Conservation (phyloP, 805 yeast species). For the Jamesozyma gamospora region DNA sequence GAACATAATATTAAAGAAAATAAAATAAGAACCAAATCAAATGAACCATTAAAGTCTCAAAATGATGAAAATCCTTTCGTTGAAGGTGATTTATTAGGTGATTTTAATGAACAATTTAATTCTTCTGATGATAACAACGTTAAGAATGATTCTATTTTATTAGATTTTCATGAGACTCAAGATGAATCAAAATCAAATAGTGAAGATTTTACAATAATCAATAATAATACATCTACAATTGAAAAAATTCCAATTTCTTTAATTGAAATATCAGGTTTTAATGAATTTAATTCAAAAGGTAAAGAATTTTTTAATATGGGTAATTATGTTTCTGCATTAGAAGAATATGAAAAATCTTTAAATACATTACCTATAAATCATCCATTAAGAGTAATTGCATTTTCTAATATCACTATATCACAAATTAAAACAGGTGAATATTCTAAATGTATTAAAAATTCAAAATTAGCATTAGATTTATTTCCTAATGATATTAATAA, state of each 20-base stretch:
- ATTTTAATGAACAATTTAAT: conserved; percentile 4
- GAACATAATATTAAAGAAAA: background rate
- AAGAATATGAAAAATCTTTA: conserved; percentile 47
- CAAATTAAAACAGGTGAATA: conserved; percentile 62
- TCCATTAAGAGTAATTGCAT: conserved; percentile 52
- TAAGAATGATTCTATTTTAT: conserved; percentile 1
- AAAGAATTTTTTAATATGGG: conserved; percentile 65
- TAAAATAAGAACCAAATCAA: background rate
- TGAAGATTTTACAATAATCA: background rate
- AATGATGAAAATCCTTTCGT: background rate
- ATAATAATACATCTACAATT: background rate
- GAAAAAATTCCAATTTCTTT: conserved; percentile 15
- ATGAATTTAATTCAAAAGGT: conserved; percentile 46
- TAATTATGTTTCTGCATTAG: conserved; percentile 60
- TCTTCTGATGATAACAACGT: background rate
- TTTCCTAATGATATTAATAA: conserved; percentile 25
- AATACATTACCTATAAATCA: conserved; percentile 53
- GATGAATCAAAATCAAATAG: background rate
- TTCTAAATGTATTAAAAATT: conserved; percentile 26
- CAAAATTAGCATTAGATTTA: conserved; percentile 25
- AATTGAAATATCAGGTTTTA: conserved; percentile 31
- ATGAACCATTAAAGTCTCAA: background rate
- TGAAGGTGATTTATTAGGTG: conserved; percentile 8
- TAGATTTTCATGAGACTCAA: conserved; percentile 13
- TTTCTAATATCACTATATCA: conserved; percentile 67